phyloP scores from a whole-genome alignment of 768 basidiomycete genomes.

The Naematelia aurantialba region DNA sequence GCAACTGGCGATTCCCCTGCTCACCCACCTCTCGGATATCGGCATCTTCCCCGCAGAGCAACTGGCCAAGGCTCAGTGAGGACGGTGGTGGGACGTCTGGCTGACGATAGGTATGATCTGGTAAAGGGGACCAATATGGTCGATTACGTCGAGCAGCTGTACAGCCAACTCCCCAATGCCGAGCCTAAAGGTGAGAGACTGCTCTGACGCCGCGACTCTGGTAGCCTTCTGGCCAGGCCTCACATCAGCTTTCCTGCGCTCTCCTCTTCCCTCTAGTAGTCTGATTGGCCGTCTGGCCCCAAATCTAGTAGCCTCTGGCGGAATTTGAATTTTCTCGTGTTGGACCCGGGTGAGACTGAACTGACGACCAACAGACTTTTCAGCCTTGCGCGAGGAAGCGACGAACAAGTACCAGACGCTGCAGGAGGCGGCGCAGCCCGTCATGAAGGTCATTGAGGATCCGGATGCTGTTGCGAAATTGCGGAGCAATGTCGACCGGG shows the following conservation, averaged over 20 bases:
- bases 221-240: too few relatives aligned
- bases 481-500: constrained; percentile 77
- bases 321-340: too few relatives aligned
- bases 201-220: neutral
- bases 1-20: constrained; percentile 87
- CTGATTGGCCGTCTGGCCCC: too few relatives aligned
- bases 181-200: neutral
- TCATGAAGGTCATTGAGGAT: constrained; percentile 92
- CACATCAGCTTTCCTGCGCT: too few relatives aligned
- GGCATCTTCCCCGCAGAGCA: constrained; percentile 70
- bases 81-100: neutral
- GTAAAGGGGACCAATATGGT: constrained; percentile 98
- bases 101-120: constrained; percentile 66
- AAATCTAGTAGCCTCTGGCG: too few relatives aligned
- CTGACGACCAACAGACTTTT: constrained; percentile 62
- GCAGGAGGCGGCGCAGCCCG: constrained; percentile 84
- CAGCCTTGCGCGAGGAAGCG: constrained; percentile 72
- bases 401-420: constrained; percentile 78
- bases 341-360: constrained; percentile 2
- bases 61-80: constrained; percentile 71
- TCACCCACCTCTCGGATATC: constrained; percentile 71
- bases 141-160: constrained; percentile 80
- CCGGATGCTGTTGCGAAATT: constrained; percentile 92
- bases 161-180: constrained; percentile 63
- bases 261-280: too few relatives aligned